Percentiles rank a stretch among this genome's conserved stretches.
These are phyloP conservation scores for Tolypocladium inflatum DNA, from an alignment of 2,329 filamentous ascomycete species.

Conservation along the genomic window DNA sequence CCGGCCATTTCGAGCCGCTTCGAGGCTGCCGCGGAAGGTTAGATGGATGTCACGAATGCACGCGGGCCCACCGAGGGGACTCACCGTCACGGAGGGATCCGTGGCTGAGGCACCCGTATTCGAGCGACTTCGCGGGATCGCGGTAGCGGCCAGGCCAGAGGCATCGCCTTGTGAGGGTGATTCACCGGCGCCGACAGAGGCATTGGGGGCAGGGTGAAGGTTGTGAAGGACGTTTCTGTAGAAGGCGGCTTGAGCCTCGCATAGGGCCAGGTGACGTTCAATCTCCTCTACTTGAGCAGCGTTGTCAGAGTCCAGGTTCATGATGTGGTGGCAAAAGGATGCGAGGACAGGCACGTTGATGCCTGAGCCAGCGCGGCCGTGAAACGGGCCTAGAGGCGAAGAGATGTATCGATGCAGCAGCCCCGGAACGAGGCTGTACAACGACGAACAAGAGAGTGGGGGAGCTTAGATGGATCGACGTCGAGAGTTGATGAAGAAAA, in stretches of 20 bases:
- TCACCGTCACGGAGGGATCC: conserved; percentile 2
- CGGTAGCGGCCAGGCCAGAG: not conserved
- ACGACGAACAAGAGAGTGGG: not conserved
- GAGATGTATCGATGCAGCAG: not conserved
- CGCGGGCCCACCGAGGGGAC: not conserved
- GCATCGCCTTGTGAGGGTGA: not conserved
- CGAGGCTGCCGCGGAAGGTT: not conserved
- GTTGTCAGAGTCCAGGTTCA: not conserved
- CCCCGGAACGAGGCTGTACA: not conserved
- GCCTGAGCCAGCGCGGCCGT: not conserved
- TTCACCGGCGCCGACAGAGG: not conserved
- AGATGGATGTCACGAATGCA: not conserved
- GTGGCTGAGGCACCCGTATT: not conserved
- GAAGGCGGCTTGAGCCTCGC: not conserved
- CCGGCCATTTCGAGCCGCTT: conserved; percentile 1
- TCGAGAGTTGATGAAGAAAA: not conserved
- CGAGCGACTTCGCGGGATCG: not conserved
- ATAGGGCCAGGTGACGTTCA: not conserved
- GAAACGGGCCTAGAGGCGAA: not conserved
- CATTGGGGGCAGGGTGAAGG: not conserved
- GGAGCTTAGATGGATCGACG: not conserved
- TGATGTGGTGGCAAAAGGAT: not conserved
- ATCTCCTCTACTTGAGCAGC: not conserved
- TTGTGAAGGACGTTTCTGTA: not conserved
- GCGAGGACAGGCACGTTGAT: not conserved